Percentiles rank a stretch among this genome's conserved stretches.
Evolutionary conservation across 345 rosid genomes (phyloP).

Genomic region (Hibiscus tridactylites): DNA sequence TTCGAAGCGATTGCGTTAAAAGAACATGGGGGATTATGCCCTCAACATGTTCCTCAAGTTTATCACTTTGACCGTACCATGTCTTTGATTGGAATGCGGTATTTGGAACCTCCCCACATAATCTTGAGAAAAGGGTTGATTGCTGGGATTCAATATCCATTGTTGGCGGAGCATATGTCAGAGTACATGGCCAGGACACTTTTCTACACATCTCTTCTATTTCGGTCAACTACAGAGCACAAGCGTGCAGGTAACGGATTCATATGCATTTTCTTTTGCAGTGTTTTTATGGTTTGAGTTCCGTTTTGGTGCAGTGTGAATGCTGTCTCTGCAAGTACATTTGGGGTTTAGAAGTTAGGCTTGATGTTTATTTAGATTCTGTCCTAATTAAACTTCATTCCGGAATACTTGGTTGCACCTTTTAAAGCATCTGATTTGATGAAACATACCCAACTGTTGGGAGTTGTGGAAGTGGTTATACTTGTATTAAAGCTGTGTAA

Average conservation of each 20-base stretch:
- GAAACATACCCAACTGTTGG: background rate
- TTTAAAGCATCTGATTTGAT: background rate
- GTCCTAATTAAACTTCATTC: background rate
- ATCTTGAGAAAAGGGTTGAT: conserved; percentile 86
- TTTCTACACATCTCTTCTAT: conserved; percentile 61
- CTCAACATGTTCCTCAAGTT: conserved; percentile 81
- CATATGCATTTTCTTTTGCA: background rate
- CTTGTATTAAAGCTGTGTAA: background rate
- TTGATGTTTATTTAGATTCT: background rate
- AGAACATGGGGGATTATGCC: conserved; percentile 59
- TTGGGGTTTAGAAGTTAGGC: background rate
- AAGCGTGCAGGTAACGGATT: conserved; percentile 48
- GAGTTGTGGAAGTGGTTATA: background rate
- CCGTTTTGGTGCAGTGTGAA: background rate
- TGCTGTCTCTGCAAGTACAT: background rate
- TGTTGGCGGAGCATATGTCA: conserved; percentile 68
- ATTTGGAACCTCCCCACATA: conserved; percentile 90
- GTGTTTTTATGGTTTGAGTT: background rate
- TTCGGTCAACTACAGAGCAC: conserved; percentile 69
- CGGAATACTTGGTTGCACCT: background rate
- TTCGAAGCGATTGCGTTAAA: conserved; percentile 61
- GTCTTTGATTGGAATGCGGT: conserved; percentile 93
- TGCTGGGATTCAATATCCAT: conserved; percentile 74
- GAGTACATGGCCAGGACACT: conserved; percentile 84
- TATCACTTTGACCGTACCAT: conserved; percentile 83